A percentile compares a stretch with the other conserved stretches of the same genome.
Evolutionary conservation across 2,329 filamentous ascomycete genomes (phyloP).

Genomic region (Ceratocystis harringtonii): DNA sequence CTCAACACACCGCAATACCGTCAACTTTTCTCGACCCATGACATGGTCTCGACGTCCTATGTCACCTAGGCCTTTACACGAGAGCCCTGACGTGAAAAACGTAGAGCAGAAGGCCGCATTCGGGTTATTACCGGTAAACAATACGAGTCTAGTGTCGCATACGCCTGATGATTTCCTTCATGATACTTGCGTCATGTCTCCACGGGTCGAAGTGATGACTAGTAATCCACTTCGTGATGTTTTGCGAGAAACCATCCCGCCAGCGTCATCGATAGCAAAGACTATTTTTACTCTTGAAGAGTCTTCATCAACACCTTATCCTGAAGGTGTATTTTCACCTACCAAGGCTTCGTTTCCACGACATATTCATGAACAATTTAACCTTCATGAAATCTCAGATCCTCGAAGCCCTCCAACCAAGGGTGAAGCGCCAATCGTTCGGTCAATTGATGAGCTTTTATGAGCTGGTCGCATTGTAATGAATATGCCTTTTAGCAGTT

Average conservation of each 20-base stretch:
- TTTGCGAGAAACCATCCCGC: background rate
- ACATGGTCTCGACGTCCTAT: slow-evolving; percentile 28
- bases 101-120: background rate
- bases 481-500: background rate
- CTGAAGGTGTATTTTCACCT: slow-evolving; percentile 39
- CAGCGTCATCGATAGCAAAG: slow-evolving; percentile 18
- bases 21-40: slow-evolving; percentile 14
- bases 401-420: slow-evolving; percentile 61
- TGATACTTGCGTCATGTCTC: slow-evolving; percentile 50
- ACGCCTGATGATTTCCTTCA: slow-evolving; percentile 23
- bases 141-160: background rate
- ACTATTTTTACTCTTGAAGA: slow-evolving; percentile 39
- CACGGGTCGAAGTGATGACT: slow-evolving; percentile 57
- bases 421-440: slow-evolving; percentile 58
- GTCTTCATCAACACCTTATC: slow-evolving; percentile 34
- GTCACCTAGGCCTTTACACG: slow-evolving; percentile 29
- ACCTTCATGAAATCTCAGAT: slow-evolving; percentile 40
- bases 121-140: background rate
- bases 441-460: slow-evolving; percentile 64
- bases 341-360: slow-evolving; percentile 38
- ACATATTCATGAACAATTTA: slow-evolving; percentile 36
- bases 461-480: background rate
- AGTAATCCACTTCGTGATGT: slow-evolving; percentile 45
- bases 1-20: background rate
- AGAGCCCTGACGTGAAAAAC: background rate